These are phyloP conservation scores for Trichoderma endophyticum DNA, from an alignment of 2,329 filamentous ascomycete species.

Conservation along the genomic window DNA sequence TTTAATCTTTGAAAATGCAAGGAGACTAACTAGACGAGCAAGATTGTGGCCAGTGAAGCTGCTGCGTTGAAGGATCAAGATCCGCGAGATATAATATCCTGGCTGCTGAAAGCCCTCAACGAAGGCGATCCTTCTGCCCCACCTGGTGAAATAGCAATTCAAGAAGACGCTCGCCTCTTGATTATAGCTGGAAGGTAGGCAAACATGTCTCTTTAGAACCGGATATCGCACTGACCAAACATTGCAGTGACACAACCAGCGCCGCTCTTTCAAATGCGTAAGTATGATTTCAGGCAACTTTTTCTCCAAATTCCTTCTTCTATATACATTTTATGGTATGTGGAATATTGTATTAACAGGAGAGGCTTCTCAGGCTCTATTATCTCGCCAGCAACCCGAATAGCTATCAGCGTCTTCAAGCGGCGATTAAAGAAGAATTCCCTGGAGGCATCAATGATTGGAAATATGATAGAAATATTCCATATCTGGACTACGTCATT, in stretches of 20 bases:
- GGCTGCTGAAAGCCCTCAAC: background rate
- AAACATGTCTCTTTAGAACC: background rate
- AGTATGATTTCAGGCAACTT: background rate
- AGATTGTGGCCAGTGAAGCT: background rate
- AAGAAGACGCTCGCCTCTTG: slow-evolving; percentile 12
- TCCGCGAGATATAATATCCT: slow-evolving; percentile 8
- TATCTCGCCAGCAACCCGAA: background rate
- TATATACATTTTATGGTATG: background rate
- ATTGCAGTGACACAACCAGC: background rate
- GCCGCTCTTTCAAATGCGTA: slow-evolving; percentile 7
- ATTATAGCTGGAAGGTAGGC: slow-evolving; percentile 9
- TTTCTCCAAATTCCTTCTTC: too few relatives aligned
- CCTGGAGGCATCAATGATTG: background rate
- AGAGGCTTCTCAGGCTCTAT: background rate
- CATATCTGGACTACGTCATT: slow-evolving; percentile 33
- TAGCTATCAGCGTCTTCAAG: background rate
- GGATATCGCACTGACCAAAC: background rate
- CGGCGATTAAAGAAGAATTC: background rate
- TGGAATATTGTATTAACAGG: background rate
- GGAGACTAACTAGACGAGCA: background rate
- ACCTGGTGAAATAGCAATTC: slow-evolving; percentile 5
- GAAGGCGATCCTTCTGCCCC: slow-evolving; percentile 4
- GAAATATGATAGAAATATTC: slow-evolving; percentile 20
- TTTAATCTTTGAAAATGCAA: background rate
- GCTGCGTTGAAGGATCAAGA: background rate